Base-by-base conservation (phyloP, 495 filamentous ascomycete genomes). In the Penicillium daleae region DNA sequence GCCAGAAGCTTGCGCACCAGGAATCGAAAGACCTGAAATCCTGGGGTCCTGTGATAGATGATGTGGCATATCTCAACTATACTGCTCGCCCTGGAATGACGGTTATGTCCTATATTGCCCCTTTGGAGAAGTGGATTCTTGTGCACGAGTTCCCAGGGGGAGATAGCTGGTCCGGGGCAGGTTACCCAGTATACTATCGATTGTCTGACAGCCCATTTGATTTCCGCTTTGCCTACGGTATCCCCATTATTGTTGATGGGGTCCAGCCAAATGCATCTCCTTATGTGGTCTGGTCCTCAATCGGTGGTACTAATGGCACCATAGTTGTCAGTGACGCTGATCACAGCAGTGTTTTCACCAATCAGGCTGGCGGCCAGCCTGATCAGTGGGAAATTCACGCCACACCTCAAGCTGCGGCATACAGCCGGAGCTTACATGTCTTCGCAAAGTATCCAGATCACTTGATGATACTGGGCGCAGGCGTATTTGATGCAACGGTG, bases 41-140 rank as follows among this genome's bases (percentile, higher is more conserved):
- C 21, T 89, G 86, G 87, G 78, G 73, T 19, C 56, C 79, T 5
- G 69, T 78, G 19, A 81, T 88, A 42, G 74, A 87, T 60, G 86
- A 88, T 66, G 86, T 88, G 13, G 73, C 78, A 6, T 85, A 83
- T 66, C 58, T 75, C 33, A 74, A 65, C 29, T 87, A 89, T 67
- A 78, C 75, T n/a, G 78, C 74, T 32, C 82, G 86, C 1, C 87
- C 87, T 4, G 87, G 87, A 33, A 89, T 89, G 87, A 79, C 86
- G 4, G 80, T 79, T 7, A 76, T 87, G 6, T 74, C 81, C 32
- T 63, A 80, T 29, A 77, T 88, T 13, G 81, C 82, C 9, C 53
- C 62, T 21, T 78, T 83, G 63, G 76, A 79, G 46, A 76, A 84
- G 50, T 86, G 76, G 61, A 86, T 88, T 62, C 78, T 84, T 71